Conservation (phyloP, 768 basidiomycete genomes). For the Xerocomus brunneocitrinus region DNA sequence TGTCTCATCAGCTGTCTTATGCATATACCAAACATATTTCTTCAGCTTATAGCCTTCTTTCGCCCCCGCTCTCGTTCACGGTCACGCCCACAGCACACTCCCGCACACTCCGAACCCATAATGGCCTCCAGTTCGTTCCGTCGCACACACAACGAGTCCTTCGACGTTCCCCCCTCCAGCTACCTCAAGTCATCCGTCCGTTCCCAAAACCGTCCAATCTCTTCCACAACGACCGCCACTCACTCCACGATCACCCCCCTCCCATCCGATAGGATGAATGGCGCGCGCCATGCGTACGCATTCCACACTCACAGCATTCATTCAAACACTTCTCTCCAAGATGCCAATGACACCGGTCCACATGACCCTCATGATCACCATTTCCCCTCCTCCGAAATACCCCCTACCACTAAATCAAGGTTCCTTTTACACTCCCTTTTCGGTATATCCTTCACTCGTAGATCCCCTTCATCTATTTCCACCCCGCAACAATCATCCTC, state of each 20-base stretch:
- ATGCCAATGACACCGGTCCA: conserved; percentile 6
- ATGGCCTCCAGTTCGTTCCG: conserved; percentile 3
- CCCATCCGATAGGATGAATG: conserved; percentile 38
- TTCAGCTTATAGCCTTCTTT: conserved; percentile 57
- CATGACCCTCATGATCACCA: conserved; percentile 19
- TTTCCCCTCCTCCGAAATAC: conserved; percentile 26
- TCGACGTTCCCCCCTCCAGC: conserved; percentile 17
- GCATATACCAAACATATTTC: not conserved
- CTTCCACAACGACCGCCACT: conserved; percentile 59
- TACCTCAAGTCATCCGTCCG: conserved; percentile 42
- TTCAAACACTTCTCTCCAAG: conserved; percentile 6
- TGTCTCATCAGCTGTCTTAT: conserved; percentile 6
- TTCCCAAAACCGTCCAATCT: conserved; percentile 56
- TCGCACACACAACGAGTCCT: conserved; percentile 7
- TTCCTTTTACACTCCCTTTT: conserved; percentile 21
- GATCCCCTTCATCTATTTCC: conserved; percentile 20
- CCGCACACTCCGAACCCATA: conserved; percentile 1
- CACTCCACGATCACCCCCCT: conserved; percentile 57
- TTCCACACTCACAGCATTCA: conserved; percentile 12
- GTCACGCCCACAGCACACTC: conserved; percentile 25
- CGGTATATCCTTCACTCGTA: conserved; percentile 28
- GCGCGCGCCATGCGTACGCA: conserved; percentile 16
- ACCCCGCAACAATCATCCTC: conserved; percentile 14
- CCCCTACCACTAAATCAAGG: conserved; percentile 25
- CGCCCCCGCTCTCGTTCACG: conserved; percentile 49